Conservation (phyloP, 2,329 filamentous ascomycete genomes). For the Madurella fahalii region DNA sequence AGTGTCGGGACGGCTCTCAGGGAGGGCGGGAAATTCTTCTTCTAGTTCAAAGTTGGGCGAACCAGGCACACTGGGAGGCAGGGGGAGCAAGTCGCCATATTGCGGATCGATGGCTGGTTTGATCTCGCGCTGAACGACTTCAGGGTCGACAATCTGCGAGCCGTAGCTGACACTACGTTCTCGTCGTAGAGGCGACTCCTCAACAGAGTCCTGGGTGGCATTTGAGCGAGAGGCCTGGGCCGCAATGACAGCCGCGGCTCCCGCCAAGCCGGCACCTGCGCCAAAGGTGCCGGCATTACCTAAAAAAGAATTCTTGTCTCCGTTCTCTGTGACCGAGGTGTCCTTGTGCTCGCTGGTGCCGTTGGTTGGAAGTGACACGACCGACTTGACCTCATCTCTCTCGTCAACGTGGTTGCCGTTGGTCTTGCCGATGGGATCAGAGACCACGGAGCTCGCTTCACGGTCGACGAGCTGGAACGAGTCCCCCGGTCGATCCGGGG, state of each 20-base stretch:
- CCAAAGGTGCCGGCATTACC: constrained; percentile 66
- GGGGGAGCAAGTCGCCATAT: constrained; percentile 60
- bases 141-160: constrained; percentile 49
- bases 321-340: constrained; percentile 23
- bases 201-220: constrained; percentile 38
- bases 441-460: constrained; percentile 48
- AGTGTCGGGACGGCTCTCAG: constrained; percentile 57
- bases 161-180: constrained; percentile 26
- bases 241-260: constrained; percentile 42
- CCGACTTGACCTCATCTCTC: constrained; percentile 44
- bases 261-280: constrained; percentile 63
- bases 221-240: constrained; percentile 23
- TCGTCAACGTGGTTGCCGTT: constrained; percentile 41
- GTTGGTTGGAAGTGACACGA: constrained; percentile 42
- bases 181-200: constrained; percentile 11
- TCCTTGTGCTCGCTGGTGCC: constrained; percentile 30
- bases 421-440: constrained; percentile 38
- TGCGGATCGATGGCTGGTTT: constrained; percentile 64
- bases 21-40: constrained; percentile 48
- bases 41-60: constrained; percentile 39
- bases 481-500: constrained; percentile 38
- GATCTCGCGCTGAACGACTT: constrained; percentile 54
- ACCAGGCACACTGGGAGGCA: constrained; percentile 57
- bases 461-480: constrained; percentile 38
- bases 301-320: constrained; percentile 59